phyloP scores from a whole-genome alignment of 257 asterid genomes.

The Forsythia viridissima region DNA sequence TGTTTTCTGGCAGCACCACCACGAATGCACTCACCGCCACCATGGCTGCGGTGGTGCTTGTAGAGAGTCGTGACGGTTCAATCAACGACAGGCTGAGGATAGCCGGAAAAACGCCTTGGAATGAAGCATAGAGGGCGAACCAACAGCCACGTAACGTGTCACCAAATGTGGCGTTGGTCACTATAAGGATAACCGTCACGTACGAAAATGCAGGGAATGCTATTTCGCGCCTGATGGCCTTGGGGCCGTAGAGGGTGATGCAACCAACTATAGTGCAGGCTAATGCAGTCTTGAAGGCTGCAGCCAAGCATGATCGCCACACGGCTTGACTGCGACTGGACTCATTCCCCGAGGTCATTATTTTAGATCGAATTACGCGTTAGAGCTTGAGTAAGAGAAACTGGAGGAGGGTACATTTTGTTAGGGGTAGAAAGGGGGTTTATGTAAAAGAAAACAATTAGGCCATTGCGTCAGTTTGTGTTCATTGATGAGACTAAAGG shows the following conservation, averaged over 20 bases:
- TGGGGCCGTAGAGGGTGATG: constrained; percentile 68
- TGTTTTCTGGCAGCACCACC: constrained; percentile 64
- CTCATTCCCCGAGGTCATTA: constrained; percentile 25
- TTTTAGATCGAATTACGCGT: background rate
- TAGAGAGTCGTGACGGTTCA: constrained; percentile 54
- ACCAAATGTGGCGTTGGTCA: constrained; percentile 71
- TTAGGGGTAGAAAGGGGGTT: constrained; percentile 20
- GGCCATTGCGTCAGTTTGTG: constrained; percentile 22
- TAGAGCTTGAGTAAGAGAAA: background rate
- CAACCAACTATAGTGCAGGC: constrained; percentile 82
- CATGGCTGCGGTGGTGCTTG: constrained; percentile 41
- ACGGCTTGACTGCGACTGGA: constrained; percentile 30
- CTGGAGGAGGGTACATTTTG: background rate
- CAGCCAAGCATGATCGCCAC: constrained; percentile 60
- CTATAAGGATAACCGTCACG: constrained; percentile 64
- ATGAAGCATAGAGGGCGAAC: constrained; percentile 62
- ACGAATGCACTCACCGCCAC: constrained; percentile 61
- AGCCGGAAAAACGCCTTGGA: constrained; percentile 55
- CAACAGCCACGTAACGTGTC: constrained; percentile 71
- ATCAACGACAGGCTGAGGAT: constrained; percentile 59
- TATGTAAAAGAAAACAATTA: constrained; percentile 32
- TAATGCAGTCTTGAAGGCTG: constrained; percentile 77
- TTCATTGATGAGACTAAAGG: constrained; percentile 59
- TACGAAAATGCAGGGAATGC: constrained; percentile 76
- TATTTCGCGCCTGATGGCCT: constrained; percentile 34